Evolutionary conservation across 768 basidiomycete genomes (phyloP), one percentile per base, ranked within the genome.

Genomic region (Coprinopsis sp.): DNA sequence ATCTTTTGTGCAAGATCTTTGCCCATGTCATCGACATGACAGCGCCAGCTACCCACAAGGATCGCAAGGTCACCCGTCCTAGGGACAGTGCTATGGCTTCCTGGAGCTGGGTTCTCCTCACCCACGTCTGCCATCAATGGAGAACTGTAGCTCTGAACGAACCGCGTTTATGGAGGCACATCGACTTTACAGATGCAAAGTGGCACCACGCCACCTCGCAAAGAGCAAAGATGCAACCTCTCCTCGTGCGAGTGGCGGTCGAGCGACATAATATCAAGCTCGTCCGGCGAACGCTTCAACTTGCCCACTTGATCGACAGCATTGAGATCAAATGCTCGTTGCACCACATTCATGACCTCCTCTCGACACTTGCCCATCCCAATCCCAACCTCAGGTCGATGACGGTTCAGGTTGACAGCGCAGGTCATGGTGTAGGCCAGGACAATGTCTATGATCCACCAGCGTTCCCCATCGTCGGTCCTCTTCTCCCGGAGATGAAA

Each of bases 41-140:
- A n/a, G n/a, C n/a, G n/a, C n/a, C n/a, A n/a, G n/a, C n/a, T n/a
- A n/a, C n/a, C n/a, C n/a, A n/a, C n/a, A n/a, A n/a, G n/a, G n/a
- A n/a, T n/a, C n/a, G n/a, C n/a, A n/a, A n/a, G n/a, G n/a, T n/a
- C n/a, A n/a, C n/a, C n/a, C n/a, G n/a, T n/a, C n/a, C n/a, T 12
- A 6, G 13, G 22, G 18, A 38, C 27, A 21, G n/a, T 21, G 3
- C n/a, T 25, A 41, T 18, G 11, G 11, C 23, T 5, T 18, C 38
- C n/a, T 71, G 69, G 68, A 60, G 63, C 24, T 72, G 69, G 71
- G 53, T 65, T 27, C 48, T 45, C 28, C 34, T 71, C 25, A 59
- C 68, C 3, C 58, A 65, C 33, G 67, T 71, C 6, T 72, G 71
- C 54, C 64, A 64, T 11, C 41, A 53, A 38, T 72, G 71, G 71